Evolutionary conservation across 768 basidiomycete genomes (phyloP), one percentile per base, ranked within the genome.

Genomic region (Trametes cinnabarina): DNA sequence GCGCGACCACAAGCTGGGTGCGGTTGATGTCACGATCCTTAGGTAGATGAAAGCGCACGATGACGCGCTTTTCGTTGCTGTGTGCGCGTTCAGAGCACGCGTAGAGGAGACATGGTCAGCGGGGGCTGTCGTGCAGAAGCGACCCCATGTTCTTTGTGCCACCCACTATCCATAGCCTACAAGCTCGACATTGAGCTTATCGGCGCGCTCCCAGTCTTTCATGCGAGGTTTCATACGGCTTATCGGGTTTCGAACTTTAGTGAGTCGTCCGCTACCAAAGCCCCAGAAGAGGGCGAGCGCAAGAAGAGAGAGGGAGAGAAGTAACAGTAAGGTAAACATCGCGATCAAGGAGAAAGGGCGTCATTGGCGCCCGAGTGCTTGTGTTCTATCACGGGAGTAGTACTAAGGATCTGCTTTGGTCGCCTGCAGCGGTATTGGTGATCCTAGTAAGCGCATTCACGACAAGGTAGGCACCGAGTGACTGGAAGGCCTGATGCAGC

Each of bases 141-240:
- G n/a, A n/a, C n/a, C n/a, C n/a, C n/a, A 10, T 39, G 37, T 39
- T 15, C 37, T 39, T 39, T 39, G 37, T 39, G 37, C 37, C n/a
- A 43, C 51, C 42, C 25, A 59, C 58, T 37, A 49, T 3, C 58
- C 58, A 30, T 59, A 59, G 9, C 46, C 58, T 23, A 59, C 40
- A 5, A 59, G 47, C 51, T 59, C 58, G 28, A 59, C 20, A 35
- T 59, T 59, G 22, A 59, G 51, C 51, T 53, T 59, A 32, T 53
- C 57, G 2, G 25, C 28, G 19, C 58, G 51, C 25, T 59, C 58
- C 58, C 58, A 59, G 3, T 57, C 40, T n/a, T 44, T 9, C 40
- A 28, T 10, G 48, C 20, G 3, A 6, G 25, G 17, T 34, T 58
- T 8, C 34, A 43, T 4, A 32, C 56, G 12, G 44, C 44, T n/a